Evolutionary conservation across 352 stramenopile species (phyloP).

Genomic region (Thalassiosira pacifica): DNA sequence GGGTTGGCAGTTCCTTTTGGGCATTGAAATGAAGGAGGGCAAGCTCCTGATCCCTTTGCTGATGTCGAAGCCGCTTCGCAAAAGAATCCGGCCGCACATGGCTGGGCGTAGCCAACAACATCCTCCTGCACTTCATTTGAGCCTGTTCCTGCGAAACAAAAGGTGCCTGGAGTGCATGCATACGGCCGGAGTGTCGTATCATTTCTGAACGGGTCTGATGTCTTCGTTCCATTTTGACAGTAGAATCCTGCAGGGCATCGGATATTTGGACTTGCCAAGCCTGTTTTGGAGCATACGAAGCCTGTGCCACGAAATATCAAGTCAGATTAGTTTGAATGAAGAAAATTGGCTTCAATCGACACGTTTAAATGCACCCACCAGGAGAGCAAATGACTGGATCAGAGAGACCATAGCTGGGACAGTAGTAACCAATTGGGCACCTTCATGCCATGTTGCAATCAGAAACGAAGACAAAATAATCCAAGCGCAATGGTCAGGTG

Average conservation of each 20-base stretch:
- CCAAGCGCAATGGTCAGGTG: too few species aligned
- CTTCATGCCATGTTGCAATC: too few species aligned
- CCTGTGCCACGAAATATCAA: constrained; percentile 91
- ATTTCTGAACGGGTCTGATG: constrained; percentile 95
- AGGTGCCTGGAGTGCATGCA: constrained; percentile 94
- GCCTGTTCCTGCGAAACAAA: constrained; percentile 95
- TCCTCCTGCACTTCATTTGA: constrained; percentile 89
- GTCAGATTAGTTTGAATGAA: too few species aligned
- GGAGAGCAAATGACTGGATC: constrained; percentile 91
- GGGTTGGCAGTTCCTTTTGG: constrained; percentile 92
- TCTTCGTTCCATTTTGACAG: constrained; percentile 94
- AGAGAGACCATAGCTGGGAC: constrained; percentile 92
- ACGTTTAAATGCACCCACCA: constrained; percentile 58
- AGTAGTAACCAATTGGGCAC: constrained; percentile 94
- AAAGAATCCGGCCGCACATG: constrained; percentile 94
- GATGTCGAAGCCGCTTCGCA: constrained; percentile 93
- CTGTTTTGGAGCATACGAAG: constrained; percentile 91
- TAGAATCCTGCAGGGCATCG: constrained; percentile 95
- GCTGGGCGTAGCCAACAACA: constrained; percentile 93
- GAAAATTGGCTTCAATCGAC: too few species aligned
- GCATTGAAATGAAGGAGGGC: constrained; percentile 94
- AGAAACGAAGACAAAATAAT: too few species aligned
- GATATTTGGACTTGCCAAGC: constrained; percentile 91
- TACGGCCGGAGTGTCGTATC: constrained; percentile 96
- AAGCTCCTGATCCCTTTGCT: constrained; percentile 93